Evolutionary conservation across 345 rosid species (phyloP).

Genomic region (Litchi chinensis): DNA sequence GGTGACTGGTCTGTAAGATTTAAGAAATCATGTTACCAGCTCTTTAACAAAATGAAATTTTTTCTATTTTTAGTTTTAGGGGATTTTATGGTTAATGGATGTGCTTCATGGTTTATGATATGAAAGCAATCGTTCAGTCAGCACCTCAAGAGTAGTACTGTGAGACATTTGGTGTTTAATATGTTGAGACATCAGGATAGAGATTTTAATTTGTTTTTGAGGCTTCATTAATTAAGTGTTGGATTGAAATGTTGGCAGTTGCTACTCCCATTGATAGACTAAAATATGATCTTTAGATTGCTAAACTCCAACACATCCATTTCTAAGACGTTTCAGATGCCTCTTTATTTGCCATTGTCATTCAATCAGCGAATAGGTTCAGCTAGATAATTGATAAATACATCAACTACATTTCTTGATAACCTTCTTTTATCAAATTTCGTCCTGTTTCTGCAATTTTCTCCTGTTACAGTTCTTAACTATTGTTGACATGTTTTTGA

Average conservation of each 20-base stretch:
- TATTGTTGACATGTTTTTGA: slow-evolving; percentile 17
- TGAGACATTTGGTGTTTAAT: neutral
- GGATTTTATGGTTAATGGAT: neutral
- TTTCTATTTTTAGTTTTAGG: neutral
- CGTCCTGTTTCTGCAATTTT: neutral
- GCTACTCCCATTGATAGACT: neutral
- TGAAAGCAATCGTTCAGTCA: neutral
- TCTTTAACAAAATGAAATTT: neutral
- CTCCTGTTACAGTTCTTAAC: neutral
- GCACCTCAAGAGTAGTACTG: neutral
- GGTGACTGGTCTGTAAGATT: neutral
- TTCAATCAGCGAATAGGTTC: neutral
- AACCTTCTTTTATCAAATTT: neutral
- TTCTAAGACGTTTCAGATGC: neutral
- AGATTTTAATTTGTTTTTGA: neutral
- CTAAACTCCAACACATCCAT: neutral
- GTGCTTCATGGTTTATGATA: neutral
- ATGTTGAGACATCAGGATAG: neutral
- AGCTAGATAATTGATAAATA: neutral
- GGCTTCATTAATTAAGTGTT: neutral
- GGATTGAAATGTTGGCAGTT: neutral
- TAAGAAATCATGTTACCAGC: neutral
- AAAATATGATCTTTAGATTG: neutral
- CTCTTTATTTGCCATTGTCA: neutral
- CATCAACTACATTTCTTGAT: neutral